Evolutionary conservation across 139 green algal species (phyloP).

Genomic region (Chlamydomonas sp.): DNA sequence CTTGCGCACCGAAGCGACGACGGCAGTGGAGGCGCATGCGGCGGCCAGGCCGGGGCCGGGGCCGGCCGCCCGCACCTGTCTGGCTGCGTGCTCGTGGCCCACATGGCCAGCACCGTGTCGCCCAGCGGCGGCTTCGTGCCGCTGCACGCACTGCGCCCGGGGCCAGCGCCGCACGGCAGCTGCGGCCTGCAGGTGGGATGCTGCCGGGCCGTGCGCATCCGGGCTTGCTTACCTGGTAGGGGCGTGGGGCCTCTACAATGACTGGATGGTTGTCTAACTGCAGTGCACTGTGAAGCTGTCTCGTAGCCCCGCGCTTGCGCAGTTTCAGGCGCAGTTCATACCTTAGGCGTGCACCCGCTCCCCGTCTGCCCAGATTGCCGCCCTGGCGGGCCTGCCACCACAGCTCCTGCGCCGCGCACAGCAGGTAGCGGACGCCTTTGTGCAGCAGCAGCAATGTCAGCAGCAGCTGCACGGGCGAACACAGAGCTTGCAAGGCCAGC

Average conservation of each 20-base stretch:
- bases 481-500: too few relatives aligned
- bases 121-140: conserved; percentile 21
- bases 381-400: conserved; percentile 45
- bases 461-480: not conserved
- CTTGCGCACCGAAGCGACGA: not conserved
- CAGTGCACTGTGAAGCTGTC: not conserved
- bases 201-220: not conserved
- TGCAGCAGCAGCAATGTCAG: not conserved
- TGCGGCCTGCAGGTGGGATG: conserved; percentile 54
- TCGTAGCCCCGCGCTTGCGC: not conserved
- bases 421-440: conserved; percentile 40
- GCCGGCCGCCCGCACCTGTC: not conserved
- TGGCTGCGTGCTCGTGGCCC: conserved; percentile 35
- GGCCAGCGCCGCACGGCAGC: conserved; percentile 53
- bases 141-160: conserved; percentile 41
- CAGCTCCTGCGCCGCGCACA: conserved; percentile 40
- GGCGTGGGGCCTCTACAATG: too few relatives aligned
- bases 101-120: conserved; percentile 57
- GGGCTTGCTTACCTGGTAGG: not conserved
- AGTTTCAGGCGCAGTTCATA: too few relatives aligned
- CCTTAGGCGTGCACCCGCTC: too few relatives aligned
- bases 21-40: not conserved
- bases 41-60: not conserved
- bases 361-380: conserved; percentile 17
- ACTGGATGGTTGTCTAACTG: too few relatives aligned